phyloP scores from a whole-genome alignment of 805 yeast species.

The Starmerella gropengiesseri region DNA sequence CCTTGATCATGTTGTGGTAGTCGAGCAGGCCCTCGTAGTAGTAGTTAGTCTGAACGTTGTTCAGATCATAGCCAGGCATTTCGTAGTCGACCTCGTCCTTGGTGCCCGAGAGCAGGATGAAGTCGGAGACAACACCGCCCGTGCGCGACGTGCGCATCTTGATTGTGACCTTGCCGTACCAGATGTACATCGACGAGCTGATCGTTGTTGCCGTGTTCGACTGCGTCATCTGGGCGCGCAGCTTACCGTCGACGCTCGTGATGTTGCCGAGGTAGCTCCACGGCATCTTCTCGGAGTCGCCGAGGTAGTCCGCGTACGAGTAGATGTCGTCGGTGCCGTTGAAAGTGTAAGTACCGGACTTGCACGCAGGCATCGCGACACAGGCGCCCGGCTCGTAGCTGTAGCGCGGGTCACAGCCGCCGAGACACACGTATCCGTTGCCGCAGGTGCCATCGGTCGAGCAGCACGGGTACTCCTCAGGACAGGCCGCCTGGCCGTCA shows the following conservation, averaged over 20 bases:
- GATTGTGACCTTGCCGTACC: conserved; percentile 77
- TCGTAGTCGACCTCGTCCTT: conserved; percentile 89
- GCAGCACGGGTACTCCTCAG: conserved; percentile 76
- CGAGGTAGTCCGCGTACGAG: conserved; percentile 42
- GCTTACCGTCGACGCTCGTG: conserved; percentile 42
- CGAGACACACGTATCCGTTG: conserved; percentile 64
- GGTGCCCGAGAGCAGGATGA: conserved; percentile 69
- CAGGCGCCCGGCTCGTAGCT: conserved; percentile 61
- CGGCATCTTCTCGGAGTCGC: conserved; percentile 54
- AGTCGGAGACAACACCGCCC: conserved; percentile 74
- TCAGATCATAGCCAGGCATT: conserved; percentile 65
- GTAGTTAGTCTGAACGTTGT: conserved; percentile 62
- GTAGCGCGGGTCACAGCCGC: conserved; percentile 73
- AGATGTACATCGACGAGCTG: conserved; percentile 65
- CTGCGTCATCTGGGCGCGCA: conserved; percentile 69
- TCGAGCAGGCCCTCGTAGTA: conserved; percentile 65
- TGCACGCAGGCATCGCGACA: conserved; percentile 66
- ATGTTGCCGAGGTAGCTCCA: conserved; percentile 55
- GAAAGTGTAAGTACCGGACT: conserved; percentile 26
- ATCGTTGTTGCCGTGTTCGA: conserved; percentile 65
- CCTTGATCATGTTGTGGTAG: conserved; percentile 47
- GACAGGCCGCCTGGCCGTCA: conserved; percentile 40
- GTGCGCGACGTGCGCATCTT: conserved; percentile 61
- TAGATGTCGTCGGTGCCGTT: conserved; percentile 29
- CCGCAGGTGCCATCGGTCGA: conserved; percentile 73